Evolutionary conservation across 495 filamentous ascomycete genomes (phyloP), one percentile per base, ranked within the genome.

Genomic region (Penicillium pancosmium): DNA sequence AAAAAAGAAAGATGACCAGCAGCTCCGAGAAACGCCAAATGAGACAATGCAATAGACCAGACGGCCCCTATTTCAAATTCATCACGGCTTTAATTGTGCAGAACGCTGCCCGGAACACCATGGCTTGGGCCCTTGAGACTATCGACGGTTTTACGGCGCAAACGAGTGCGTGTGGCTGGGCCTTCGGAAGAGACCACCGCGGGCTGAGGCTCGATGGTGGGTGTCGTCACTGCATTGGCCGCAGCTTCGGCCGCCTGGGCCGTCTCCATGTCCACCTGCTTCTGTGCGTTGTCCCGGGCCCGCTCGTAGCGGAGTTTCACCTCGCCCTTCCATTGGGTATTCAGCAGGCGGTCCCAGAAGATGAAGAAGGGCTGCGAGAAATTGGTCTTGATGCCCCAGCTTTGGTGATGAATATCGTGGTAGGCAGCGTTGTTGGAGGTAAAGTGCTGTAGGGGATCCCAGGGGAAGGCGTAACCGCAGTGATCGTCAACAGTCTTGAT

Each of bases 401-500:
- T 96, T 77, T 98, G 94, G 75, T 98, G 94, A 72, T 98, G 94
- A 52, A 98, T 91, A 70, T 98, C 94, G 72, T 98, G 94, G 73
- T 96, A 98, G 19, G 85, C 87, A 18, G 94, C 91, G 63, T 97
- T 97, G 78, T 98, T 97, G 67, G 89, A 87, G 36, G 91, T 95
- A 33, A 96, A 76, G 67, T 86, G 87, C 79, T 97, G 93, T 60
- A 97, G 79, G 18, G 94, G 94, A 72, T 98, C 93, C 85, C 88
- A 98, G 6, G 94, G 94, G 51, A 98, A 85, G n/a, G 83, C 79
- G 66, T 97, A 98, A 57, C 94, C 94, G 73, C 92, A 97, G 74
- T 98, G 94, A 69, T 98, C 94, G 69, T 97, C 93, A 23, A 98
- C 92, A 0, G 92, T 97, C 79, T 98, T 98, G 80, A 96, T 86